Conservation (phyloP, 768 basidiomycete species). For the Russula earlei region DNA sequence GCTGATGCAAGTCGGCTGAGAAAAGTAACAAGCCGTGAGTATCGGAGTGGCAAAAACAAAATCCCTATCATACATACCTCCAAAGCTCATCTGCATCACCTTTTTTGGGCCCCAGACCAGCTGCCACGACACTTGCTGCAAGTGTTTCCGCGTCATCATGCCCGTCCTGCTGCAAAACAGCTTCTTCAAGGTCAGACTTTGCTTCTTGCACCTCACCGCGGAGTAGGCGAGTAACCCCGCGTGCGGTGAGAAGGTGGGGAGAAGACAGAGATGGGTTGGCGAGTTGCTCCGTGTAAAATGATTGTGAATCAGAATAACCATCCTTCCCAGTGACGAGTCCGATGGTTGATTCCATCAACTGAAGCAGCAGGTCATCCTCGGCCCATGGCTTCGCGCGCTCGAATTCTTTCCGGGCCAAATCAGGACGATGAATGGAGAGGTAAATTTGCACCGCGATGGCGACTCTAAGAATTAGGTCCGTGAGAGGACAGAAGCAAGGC, state of each 20-base stretch:
- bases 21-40: slow-evolving; percentile 14
- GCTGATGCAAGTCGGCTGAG: slow-evolving; percentile 37
- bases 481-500: background rate
- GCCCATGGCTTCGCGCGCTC: slow-evolving; percentile 77
- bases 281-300: slow-evolving; percentile 78
- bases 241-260: slow-evolving; percentile 64
- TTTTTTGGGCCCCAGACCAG: slow-evolving; percentile 50
- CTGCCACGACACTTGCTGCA: slow-evolving; percentile 56
- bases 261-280: slow-evolving; percentile 72
- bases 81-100: slow-evolving; percentile 58
- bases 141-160: slow-evolving; percentile 50
- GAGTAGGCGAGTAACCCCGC: slow-evolving; percentile 71
- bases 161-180: slow-evolving; percentile 47
- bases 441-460: slow-evolving; percentile 80
- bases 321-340: slow-evolving; percentile 69
- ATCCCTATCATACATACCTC: slow-evolving; percentile 40
- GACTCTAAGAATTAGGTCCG: slow-evolving; percentile 40
- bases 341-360: slow-evolving; percentile 80
- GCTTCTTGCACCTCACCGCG: slow-evolving; percentile 66
- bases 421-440: slow-evolving; percentile 80
- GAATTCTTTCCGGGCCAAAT: slow-evolving; percentile 80
- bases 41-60: background rate
- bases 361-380: slow-evolving; percentile 83
- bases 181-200: slow-evolving; percentile 74
- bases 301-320: slow-evolving; percentile 41